Percentiles rank a stretch among this genome's conserved stretches.
Conservation (phyloP, 2,329 filamentous ascomycete species). For the Paracoccidioides brasiliensis region DNA sequence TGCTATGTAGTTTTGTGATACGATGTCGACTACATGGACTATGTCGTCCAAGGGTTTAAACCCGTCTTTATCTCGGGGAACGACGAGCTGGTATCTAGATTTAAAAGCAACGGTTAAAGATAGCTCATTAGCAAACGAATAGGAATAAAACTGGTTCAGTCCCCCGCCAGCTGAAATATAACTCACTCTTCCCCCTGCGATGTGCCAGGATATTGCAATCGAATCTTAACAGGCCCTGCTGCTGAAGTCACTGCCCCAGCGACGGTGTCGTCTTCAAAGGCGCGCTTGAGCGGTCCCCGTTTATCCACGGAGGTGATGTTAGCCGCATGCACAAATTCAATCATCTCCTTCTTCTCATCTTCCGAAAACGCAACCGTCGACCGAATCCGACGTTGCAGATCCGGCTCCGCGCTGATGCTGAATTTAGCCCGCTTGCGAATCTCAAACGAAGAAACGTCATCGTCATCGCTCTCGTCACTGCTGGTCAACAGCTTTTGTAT, state of each 20-base stretch:
- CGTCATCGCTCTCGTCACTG: slow-evolving; percentile 30
- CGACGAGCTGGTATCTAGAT: slow-evolving; percentile 56
- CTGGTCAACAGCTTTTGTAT: slow-evolving; percentile 29
- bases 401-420: slow-evolving; percentile 30
- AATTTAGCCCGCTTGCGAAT: slow-evolving; percentile 32
- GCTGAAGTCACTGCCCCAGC: slow-evolving; percentile 18
- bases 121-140: neutral
- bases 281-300: slow-evolving; percentile 38
- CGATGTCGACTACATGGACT: slow-evolving; percentile 53
- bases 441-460: slow-evolving; percentile 19
- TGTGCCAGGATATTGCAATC: slow-evolving; percentile 73
- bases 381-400: slow-evolving; percentile 32
- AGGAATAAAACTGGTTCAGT: no score
- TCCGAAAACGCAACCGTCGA: slow-evolving; percentile 34
- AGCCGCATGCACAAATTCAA: slow-evolving; percentile 37
- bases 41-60: slow-evolving; percentile 56
- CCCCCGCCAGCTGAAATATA: neutral
- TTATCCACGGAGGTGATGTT: slow-evolving; percentile 35
- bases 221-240: slow-evolving; percentile 38
- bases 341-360: slow-evolving; percentile 19
- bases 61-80: slow-evolving; percentile 66
- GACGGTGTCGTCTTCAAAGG: slow-evolving; percentile 32
- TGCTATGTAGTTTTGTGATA: slow-evolving; percentile 66
- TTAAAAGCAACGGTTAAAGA: no score
- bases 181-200: slow-evolving; percentile 53